These are phyloP conservation scores for Oenanthe sinensis DNA, from an alignment of 129 eudicot genomes.

Conservation along the genomic window DNA sequence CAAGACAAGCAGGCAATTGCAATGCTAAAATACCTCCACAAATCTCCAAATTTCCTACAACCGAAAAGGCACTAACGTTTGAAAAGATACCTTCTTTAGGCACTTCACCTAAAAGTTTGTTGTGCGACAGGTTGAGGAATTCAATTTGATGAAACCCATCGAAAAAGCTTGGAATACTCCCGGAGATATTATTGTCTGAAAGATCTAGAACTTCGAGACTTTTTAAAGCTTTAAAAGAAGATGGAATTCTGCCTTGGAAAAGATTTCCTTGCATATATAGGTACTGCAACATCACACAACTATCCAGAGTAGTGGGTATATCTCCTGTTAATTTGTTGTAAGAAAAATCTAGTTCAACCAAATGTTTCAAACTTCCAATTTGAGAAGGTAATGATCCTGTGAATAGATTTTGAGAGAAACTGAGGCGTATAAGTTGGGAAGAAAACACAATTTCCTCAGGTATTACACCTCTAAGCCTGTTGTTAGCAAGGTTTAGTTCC, in stretches of 20 bases:
- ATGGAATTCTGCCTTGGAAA: conserved; percentile 1
- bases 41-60: neutral
- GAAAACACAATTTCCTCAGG: neutral
- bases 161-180: conserved; percentile 8
- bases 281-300: neutral
- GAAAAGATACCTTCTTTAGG: neutral
- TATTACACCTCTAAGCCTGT: neutral
- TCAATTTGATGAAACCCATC: neutral
- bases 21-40: conserved; percentile 8
- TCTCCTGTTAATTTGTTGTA: neutral
- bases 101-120: conserved; percentile 3
- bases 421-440: neutral
- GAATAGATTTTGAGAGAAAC: neutral
- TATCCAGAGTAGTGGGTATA: neutral
- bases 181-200: conserved; percentile 11
- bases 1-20: neutral
- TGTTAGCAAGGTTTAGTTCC: neutral
- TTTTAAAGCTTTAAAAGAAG: conserved; percentile 1
- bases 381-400: neutral
- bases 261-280: neutral
- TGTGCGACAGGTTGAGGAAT: conserved; percentile 6
- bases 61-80: neutral
- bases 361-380: neutral
- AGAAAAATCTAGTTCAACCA: neutral
- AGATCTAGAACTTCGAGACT: conserved; percentile 4